These are phyloP conservation scores for Wickerhamiella sorbophila DNA, from an alignment of 805 yeast genomes.

Conservation along the genomic window DNA sequence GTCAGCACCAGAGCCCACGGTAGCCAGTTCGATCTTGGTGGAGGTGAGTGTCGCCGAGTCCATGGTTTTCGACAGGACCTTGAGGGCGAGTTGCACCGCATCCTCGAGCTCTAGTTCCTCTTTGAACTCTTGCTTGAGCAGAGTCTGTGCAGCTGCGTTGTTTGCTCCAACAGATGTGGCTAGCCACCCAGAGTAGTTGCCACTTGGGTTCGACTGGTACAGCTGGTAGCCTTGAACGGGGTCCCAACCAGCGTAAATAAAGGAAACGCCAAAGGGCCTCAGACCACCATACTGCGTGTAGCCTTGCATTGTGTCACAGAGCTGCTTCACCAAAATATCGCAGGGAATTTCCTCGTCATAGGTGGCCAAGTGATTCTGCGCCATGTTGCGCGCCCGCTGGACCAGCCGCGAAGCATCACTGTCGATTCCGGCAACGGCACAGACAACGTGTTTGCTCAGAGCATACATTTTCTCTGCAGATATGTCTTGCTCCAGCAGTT, in stretches of 20 bases:
- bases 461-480: conserved; percentile 85
- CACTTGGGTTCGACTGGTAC: conserved; percentile 92
- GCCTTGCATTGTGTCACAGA: conserved; percentile 92
- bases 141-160: conserved; percentile 89
- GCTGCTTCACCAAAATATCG: conserved; percentile 70
- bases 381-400: conserved; percentile 68
- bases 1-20: conserved; percentile 37
- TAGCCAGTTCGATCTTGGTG: conserved; percentile 87
- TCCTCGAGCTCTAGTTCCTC: conserved; percentile 53
- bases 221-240: conserved; percentile 80
- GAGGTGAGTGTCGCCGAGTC: conserved; percentile 74
- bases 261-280: conserved; percentile 96
- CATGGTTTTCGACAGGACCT: conserved; percentile 86
- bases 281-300: conserved; percentile 98
- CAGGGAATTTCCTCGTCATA: conserved; percentile 92
- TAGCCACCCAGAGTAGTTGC: conserved; percentile 97
- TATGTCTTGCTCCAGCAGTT: conserved; percentile 84
- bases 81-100: conserved; percentile 77
- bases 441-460: conserved; percentile 53
- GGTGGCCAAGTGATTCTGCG: conserved; percentile 72
- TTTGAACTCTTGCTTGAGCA: conserved; percentile 87
- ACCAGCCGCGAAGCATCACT: conserved; percentile 91
- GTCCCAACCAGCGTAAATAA: conserved; percentile 91
- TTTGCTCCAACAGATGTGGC: conserved; percentile 96
- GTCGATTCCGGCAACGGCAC: conserved; percentile 97